Evolutionary conservation across 1,284 basidiomycete genomes (phyloP), one percentile per base, ranked within the genome.

Genomic region (Fomes fomentarius): DNA sequence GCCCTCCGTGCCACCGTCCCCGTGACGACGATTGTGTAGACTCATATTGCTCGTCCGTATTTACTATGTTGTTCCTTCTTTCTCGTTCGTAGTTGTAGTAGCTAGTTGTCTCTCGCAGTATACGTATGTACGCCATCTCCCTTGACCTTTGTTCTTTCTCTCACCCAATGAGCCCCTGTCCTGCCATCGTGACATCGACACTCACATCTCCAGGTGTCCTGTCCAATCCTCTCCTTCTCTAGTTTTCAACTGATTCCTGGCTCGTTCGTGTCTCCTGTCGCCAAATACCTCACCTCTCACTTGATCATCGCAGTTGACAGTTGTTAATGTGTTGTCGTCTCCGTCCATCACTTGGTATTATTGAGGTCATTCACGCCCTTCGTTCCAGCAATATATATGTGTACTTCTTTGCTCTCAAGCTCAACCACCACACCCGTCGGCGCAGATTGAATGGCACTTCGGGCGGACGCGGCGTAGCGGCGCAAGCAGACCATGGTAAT

Each of bases 351-450:
- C 39, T 56, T 40, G 42, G 48, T 48, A 45, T 47, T 41, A 43
- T 40, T 51, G 26, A 26, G 45, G 11, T 39, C 47, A 30, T 28
- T 10, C 6, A 43, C 41, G 34, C 49, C 40, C 19, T 37, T 48
- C 47, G 40, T 48, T 53, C 48, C 26, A 39, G 50, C 57, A 59
- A 50, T 59, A 59, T 56, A 54, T 56, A 56, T 44, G 40, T 59
- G 54, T 59, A 59, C 41, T 39, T 48, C 52, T 26, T 44, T 21
- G 34, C 37, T 26, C 38, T 45, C 42, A 6, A 2, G 9, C 34
- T 35, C 5, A 5, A 15, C n/a, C 11, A n/a, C 14, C 11, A 8
- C 17, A 14, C 2, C 1, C 12, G 34, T 8, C n/a, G 8, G 1
- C 4, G 34, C 8, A 15, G 34, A 1, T 14, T 37, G 34, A 37